phyloP scores from a whole-genome alignment of 306 rosid genomes.

The Cicer cuneatum region DNA sequence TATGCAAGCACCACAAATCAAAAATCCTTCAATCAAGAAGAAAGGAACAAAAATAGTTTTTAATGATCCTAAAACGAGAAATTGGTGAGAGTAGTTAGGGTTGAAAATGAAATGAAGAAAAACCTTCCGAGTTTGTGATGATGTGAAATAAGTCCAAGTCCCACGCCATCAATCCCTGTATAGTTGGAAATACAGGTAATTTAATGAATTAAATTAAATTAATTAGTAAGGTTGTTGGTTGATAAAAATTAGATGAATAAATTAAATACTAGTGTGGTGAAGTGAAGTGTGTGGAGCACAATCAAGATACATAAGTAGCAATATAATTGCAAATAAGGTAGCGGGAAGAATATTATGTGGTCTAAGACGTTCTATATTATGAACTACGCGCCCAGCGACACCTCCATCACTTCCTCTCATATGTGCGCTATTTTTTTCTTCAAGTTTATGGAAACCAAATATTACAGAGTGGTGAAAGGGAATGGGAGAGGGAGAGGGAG shows the following conservation, averaged over 20 bases:
- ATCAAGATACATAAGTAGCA: not conserved
- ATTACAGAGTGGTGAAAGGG: not conserved
- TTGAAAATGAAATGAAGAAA: constrained; percentile 32
- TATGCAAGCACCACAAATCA: constrained; percentile 90
- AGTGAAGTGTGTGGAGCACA: not conserved
- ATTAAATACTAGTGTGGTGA: not conserved
- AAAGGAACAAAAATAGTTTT: constrained; percentile 1
- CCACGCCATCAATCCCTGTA: constrained; percentile 83
- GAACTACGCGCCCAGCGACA: not conserved
- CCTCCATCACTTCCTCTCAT: not conserved
- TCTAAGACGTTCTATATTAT: too few species aligned
- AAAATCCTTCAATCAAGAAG: constrained; percentile 58
- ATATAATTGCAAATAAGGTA: not conserved
- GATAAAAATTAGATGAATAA: not conserved
- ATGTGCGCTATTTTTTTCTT: not conserved
- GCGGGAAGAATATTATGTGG: not conserved
- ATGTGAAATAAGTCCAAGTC: constrained; percentile 80
- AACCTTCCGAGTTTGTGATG: constrained; percentile 76
- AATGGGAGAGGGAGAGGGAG: not conserved
- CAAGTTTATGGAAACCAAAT: not conserved
- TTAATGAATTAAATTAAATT: not conserved
- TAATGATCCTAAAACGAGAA: not conserved
- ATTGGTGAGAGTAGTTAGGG: constrained; percentile 6
- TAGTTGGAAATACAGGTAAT: constrained; percentile 20
- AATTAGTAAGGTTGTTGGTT: constrained; percentile 3